phyloP scores from a whole-genome alignment of 768 basidiomycete species.

The Lactarius sanguifluus region DNA sequence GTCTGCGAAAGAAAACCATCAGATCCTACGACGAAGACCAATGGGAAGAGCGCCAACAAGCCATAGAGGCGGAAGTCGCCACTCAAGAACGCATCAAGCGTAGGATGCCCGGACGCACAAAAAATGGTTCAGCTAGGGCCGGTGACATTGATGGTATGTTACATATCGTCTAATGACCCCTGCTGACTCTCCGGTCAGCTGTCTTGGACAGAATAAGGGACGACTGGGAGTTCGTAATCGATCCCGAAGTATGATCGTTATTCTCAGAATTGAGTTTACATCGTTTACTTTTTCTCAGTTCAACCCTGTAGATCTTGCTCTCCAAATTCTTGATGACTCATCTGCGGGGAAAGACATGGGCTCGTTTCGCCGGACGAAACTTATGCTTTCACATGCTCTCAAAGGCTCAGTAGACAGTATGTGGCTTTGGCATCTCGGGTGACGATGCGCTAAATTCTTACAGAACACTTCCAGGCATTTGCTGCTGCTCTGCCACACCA shows the following conservation, averaged over 20 bases:
- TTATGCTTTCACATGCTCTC: slow-evolving; percentile 73
- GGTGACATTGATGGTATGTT: slow-evolving; percentile 81
- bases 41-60: slow-evolving; percentile 59
- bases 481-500: slow-evolving; percentile 94
- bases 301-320: slow-evolving; percentile 90
- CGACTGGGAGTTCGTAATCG: slow-evolving; percentile 87
- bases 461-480: slow-evolving; percentile 92
- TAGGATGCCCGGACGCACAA: slow-evolving; percentile 57
- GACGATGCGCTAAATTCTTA: slow-evolving; percentile 26
- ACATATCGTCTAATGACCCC: neutral
- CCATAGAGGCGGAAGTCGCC: slow-evolving; percentile 61
- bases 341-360: slow-evolving; percentile 71
- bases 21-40: slow-evolving; percentile 56
- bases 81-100: slow-evolving; percentile 70
- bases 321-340: slow-evolving; percentile 80
- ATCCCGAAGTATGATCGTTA: slow-evolving; percentile 62
- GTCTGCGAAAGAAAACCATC: slow-evolving; percentile 53
- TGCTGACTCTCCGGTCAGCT: slow-evolving; percentile 44
- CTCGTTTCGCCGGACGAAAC: slow-evolving; percentile 75
- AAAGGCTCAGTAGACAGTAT: slow-evolving; percentile 87
- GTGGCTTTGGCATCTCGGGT: slow-evolving; percentile 33
- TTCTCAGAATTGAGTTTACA: slow-evolving; percentile 14
- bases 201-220: slow-evolving; percentile 83
- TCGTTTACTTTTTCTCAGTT: slow-evolving; percentile 52
- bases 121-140: slow-evolving; percentile 54